These are phyloP conservation scores for Kodamaea laetipori DNA, from an alignment of 805 yeast species.

Conservation along the genomic window DNA sequence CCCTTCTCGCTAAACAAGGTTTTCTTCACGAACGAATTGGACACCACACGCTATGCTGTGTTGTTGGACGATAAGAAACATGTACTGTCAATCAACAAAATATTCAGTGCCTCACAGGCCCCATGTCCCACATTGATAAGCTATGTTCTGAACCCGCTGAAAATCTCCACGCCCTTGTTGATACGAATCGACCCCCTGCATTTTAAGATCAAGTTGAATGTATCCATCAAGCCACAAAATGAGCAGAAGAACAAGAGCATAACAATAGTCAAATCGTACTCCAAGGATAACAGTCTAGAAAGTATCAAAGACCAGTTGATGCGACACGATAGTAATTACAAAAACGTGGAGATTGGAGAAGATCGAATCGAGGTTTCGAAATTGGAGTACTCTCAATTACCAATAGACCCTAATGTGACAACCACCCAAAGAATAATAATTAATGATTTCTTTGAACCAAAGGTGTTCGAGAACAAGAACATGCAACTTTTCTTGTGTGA, in stretches of 20 bases:
- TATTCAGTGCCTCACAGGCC: conserved; percentile 19
- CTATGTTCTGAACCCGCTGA: conserved; percentile 29
- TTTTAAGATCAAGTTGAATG: conserved; percentile 30
- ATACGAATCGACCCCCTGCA: conserved; percentile 27
- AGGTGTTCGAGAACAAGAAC: conserved; percentile 17
- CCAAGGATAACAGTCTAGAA: conserved; percentile 16
- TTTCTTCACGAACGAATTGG: conserved; percentile 30
- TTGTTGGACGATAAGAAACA: conserved; percentile 20
- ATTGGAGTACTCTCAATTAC: conserved; percentile 29
- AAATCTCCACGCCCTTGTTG: conserved; percentile 31
- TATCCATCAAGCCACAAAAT: conserved; percentile 23
- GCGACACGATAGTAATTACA: conserved; percentile 13
- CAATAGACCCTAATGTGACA: conserved; percentile 21
- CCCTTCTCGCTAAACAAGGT: conserved; percentile 22
- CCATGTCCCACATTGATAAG: conserved; percentile 19
- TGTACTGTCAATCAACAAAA: conserved; percentile 24
- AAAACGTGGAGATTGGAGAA: conserved; percentile 4
- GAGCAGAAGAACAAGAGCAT: conserved; percentile 21
- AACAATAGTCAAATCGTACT: conserved; percentile 35
- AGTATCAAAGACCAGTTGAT: conserved; percentile 16
- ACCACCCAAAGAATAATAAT: conserved; percentile 28
- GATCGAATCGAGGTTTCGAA: conserved; percentile 30
- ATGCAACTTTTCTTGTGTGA: conserved; percentile 33
- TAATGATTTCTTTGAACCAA: conserved; percentile 27
- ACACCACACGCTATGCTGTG: conserved; percentile 24